Evolutionary conservation across 805 yeast genomes (phyloP).

Genomic region (Saccharomycopsis synnaedendra): DNA sequence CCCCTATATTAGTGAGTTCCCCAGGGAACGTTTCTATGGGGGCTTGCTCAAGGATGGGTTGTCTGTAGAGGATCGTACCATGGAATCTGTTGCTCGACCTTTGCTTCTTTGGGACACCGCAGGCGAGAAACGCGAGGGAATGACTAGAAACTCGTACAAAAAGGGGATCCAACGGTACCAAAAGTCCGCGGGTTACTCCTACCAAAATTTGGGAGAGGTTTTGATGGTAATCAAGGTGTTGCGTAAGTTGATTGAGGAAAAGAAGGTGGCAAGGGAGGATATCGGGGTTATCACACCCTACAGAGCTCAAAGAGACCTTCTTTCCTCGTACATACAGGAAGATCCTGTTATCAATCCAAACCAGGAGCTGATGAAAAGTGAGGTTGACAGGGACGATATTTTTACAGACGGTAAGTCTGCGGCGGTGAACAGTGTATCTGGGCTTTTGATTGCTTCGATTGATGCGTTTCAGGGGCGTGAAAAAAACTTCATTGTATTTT

Average conservation of each 20-base stretch:
- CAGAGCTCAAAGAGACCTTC: slow-evolving; percentile 58
- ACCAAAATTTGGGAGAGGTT: slow-evolving; percentile 45
- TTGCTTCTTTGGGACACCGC: slow-evolving; percentile 49
- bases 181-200: slow-evolving; percentile 45
- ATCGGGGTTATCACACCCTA: slow-evolving; percentile 70
- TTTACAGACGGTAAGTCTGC: slow-evolving; percentile 33
- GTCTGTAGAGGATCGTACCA: slow-evolving; percentile 35
- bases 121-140: slow-evolving; percentile 35
- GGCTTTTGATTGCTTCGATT: slow-evolving; percentile 42
- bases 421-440: slow-evolving; percentile 35
- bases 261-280: slow-evolving; percentile 35
- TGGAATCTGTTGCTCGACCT: slow-evolving; percentile 40
- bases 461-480: slow-evolving; percentile 77
- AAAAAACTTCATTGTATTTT: slow-evolving; percentile 53
- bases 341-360: slow-evolving; percentile 48
- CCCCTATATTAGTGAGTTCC: slow-evolving; percentile 49
- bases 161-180: slow-evolving; percentile 23
- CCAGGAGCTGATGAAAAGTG: slow-evolving; percentile 33
- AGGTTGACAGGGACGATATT: slow-evolving; percentile 53
- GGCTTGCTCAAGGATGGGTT: slow-evolving; percentile 48
- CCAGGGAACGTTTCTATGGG: slow-evolving; percentile 39
- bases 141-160: slow-evolving; percentile 33
- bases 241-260: slow-evolving; percentile 40
- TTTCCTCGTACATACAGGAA: slow-evolving; percentile 37
- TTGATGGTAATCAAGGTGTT: slow-evolving; percentile 35